Conservation (phyloP, 257 asterid genomes). For the Solanum habrochaites region DNA sequence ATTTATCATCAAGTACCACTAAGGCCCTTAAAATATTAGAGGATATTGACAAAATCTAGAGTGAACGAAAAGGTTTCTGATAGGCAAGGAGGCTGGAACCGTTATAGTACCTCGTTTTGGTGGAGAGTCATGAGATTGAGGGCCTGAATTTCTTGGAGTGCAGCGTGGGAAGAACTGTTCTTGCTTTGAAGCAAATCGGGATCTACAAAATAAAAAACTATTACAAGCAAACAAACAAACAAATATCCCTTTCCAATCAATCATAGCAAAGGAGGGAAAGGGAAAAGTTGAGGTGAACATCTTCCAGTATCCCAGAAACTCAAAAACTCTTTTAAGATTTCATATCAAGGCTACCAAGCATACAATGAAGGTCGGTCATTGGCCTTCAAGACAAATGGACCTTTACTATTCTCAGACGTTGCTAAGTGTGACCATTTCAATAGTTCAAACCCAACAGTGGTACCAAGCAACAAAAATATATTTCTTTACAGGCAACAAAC, state of each 20-base stretch:
- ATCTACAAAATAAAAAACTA: constrained; percentile 24
- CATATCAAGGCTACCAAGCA: neutral
- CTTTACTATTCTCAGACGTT: neutral
- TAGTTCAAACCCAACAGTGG: neutral
- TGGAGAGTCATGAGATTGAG: constrained; percentile 93
- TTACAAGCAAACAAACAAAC: neutral
- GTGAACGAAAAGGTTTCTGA: neutral
- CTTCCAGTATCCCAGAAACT: neutral
- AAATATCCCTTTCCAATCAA: neutral
- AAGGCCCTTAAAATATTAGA: neutral
- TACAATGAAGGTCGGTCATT: neutral
- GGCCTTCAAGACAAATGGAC: neutral
- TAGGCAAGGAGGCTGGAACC: neutral
- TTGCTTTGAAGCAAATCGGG: constrained; percentile 46
- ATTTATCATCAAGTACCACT: neutral
- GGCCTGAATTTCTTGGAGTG: constrained; percentile 63
- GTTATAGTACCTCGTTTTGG: constrained; percentile 75
- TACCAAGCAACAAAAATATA: neutral
- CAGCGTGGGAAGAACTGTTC: constrained; percentile 72
- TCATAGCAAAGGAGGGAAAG: neutral
- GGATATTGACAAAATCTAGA: neutral
- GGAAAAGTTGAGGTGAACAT: neutral
- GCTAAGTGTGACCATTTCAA: neutral
- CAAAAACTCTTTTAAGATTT: neutral
- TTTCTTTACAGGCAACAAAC: neutral